Conservation (phyloP, 2,329 filamentous ascomycete species). For the Epichloe aotearoae region DNA sequence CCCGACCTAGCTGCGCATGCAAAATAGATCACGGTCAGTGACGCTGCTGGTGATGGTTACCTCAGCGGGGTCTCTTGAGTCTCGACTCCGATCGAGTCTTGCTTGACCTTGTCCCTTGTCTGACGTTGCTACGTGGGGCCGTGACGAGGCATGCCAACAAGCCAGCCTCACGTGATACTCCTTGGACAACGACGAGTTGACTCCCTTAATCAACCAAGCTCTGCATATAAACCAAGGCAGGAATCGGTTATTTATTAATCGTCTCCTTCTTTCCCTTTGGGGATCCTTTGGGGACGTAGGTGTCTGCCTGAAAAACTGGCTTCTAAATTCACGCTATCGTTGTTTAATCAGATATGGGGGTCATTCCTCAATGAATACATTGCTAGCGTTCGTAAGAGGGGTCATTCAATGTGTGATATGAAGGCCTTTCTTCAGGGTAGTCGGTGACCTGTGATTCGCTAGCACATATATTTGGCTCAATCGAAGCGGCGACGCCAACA, state of each 20-base stretch:
- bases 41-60: conserved; percentile 7
- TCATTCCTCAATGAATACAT: too few species aligned
- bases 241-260: background rate
- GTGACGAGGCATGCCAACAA: conserved; percentile 1
- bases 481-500: background rate
- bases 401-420: too few species aligned
- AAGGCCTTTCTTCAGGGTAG: background rate
- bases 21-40: conserved; percentile 4
- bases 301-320: too few species aligned
- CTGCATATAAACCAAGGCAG: background rate
- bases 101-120: conserved; percentile 5
- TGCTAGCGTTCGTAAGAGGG: too few species aligned
- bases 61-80: conserved; percentile 10
- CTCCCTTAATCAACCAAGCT: background rate
- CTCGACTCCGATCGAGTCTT: too few species aligned
- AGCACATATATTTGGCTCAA: background rate
- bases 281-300: too few species aligned
- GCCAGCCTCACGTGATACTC: conserved; percentile 1
- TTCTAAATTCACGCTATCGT: too few species aligned
- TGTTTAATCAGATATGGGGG: too few species aligned
- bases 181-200: background rate
- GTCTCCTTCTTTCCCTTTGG: too few species aligned
- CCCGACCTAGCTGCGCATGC: background rate
- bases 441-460: too few species aligned
- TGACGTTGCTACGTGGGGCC: conserved; percentile 23